phyloP scores from a whole-genome alignment of 139 green algal genomes.

The Mesostigma viride region DNA sequence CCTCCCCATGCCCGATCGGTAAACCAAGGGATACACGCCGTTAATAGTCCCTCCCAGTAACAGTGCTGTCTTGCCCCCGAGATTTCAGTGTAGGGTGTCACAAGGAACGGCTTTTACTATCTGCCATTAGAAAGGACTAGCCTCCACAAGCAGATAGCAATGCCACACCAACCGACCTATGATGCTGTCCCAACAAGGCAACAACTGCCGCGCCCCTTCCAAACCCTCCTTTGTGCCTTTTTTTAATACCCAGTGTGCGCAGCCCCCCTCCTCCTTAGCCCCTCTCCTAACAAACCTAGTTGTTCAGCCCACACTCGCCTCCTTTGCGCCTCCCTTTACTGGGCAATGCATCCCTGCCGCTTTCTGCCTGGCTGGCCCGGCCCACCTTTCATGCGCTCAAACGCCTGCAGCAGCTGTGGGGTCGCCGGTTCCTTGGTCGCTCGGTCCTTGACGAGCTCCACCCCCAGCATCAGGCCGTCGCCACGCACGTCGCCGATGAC shows the following conservation, averaged over 20 bases:
- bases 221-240: background rate
- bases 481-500: slow-evolving; percentile 90
- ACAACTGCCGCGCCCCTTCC: background rate
- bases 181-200: background rate
- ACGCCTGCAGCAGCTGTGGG: slow-evolving; percentile 55
- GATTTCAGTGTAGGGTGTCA: no score
- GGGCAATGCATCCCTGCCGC: no score
- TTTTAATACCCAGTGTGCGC: background rate
- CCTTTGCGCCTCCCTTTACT: no score
- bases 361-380: no score
- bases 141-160: no score
- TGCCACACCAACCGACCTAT: no score
- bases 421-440: slow-evolving; percentile 74
- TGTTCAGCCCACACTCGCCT: no score
- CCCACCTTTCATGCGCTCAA: slow-evolving; percentile 74
- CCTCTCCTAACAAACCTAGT: no score
- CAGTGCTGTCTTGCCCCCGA: no score
- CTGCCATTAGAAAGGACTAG: background rate
- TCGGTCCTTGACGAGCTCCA: slow-evolving; percentile 89
- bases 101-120: slow-evolving; percentile 1
- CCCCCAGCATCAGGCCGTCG: slow-evolving; percentile 83
- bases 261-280: background rate
- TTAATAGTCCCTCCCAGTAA: no score
- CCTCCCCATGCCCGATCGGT: no score
- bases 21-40: no score